Evolutionary conservation across 2,329 filamentous ascomycete species (phyloP), one percentile per base, ranked within the genome.

Genomic region (Penicillium decumbens): DNA sequence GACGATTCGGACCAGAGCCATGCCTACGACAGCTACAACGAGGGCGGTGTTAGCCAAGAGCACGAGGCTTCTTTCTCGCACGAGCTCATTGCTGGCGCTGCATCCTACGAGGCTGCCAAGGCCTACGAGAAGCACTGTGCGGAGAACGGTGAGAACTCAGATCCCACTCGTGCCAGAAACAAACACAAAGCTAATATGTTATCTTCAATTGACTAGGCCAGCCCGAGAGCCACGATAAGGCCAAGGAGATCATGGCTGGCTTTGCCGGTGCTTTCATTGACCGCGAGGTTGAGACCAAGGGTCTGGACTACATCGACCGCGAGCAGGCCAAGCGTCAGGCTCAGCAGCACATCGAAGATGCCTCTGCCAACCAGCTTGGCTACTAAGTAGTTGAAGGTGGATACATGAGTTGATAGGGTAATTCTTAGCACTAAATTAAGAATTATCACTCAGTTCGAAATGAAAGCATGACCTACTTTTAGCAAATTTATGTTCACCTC

Each of bases 81-180:
- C 71, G 87, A 93, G 74, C 65, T 88, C 44, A 68, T 92, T 47
- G 87, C 83, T 53, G 86, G 86, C 52, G 88, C 82, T 48, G 88
- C 87, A 45, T 82, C 84, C 54, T 92, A 89, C 66, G 84, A 83
- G 60, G 88, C 84, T 61, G 86, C 91, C 78, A 89, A 89, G 76
- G 75, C 84, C 29, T 91, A 85, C 64, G 87, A 91, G 72, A 80
- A 89, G 65, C 77, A 80, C 61, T 85, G 89, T 71, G 83, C 83
- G 58, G 72, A 71, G 41, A 78, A 88, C 65, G 87, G 84, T 82
- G 72, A 37, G 72, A 25, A 63, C 6, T 9, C 9, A 9, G 8
- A 28, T 9, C 8, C 27, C 27, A 10, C 10, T n/a, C 3, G 32
- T 5, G 32, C 1, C 10, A 15, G 4, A 12, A 6, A 13, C 0